These are phyloP conservation scores for Diaporthe ampelina DNA, from an alignment of 2,329 filamentous ascomycete species.

Conservation along the genomic window DNA sequence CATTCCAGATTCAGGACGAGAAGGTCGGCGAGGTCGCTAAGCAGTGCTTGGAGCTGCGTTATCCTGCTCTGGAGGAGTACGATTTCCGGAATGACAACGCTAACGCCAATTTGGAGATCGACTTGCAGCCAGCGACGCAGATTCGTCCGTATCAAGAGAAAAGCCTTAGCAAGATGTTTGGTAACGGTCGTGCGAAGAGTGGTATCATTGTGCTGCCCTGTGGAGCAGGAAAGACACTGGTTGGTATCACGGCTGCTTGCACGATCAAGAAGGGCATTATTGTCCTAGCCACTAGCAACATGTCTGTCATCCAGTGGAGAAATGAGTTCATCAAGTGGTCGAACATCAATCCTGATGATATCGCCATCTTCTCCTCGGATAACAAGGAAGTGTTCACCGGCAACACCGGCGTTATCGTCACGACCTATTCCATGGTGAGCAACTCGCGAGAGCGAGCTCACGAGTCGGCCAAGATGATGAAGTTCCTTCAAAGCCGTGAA, in stretches of 20 bases:
- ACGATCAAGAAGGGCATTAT: constrained; percentile 98
- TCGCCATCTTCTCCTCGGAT: constrained; percentile 94
- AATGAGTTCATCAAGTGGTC: constrained; percentile 99
- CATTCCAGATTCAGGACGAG: constrained; percentile 89
- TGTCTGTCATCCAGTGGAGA: constrained; percentile 98
- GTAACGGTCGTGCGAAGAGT: constrained; percentile 96
- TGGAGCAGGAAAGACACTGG: constrained; percentile 95
- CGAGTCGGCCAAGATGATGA: constrained; percentile 97
- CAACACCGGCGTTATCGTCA: constrained; percentile 95
- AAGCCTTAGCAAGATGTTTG: constrained; percentile 99
- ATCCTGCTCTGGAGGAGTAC: constrained; percentile 95
- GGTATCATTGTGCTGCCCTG: constrained; percentile 98
- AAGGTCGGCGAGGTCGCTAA: constrained; percentile 90
- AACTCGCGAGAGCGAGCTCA: constrained; percentile 88
- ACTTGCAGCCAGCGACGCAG: constrained; percentile 88
- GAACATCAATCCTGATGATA: constrained; percentile 91
- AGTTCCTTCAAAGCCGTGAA: constrained; percentile 88
- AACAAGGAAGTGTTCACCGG: constrained; percentile 87
- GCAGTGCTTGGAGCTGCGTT: constrained; percentile 86
- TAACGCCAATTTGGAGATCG: constrained; percentile 94
- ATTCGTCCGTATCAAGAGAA: constrained; percentile 98
- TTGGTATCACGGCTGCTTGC: constrained; percentile 98
- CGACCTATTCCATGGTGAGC: constrained; percentile 99
- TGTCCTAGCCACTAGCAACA: constrained; percentile 95
- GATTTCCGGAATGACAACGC: constrained; percentile 93